Evolutionary conservation across 106 monocot species (phyloP).

Genomic region (Chionographis japonica): DNA sequence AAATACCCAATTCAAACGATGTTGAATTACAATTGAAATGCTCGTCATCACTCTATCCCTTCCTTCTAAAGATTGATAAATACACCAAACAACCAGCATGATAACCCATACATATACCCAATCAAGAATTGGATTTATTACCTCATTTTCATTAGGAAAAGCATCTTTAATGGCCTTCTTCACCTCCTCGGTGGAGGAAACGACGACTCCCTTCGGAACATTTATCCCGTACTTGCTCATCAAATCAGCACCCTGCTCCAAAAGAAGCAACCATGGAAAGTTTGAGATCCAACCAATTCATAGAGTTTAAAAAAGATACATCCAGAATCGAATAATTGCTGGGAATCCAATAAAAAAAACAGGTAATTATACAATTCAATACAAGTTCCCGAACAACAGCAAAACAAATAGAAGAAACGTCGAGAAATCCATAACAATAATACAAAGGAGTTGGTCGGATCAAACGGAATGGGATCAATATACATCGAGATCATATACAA

Average conservation of each 20-base stretch:
- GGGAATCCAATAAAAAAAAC: no score
- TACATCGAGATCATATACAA: background rate
- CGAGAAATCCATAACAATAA: background rate
- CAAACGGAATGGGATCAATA: no score
- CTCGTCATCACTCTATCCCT: no score
- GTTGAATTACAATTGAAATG: no score
- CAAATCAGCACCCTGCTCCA: conserved; percentile 74
- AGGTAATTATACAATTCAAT: background rate
- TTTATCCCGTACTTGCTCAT: conserved; percentile 90
- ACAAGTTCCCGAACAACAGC: background rate
- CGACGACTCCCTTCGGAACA: conserved; percentile 82
- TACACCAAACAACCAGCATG: no score
- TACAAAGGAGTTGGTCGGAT: background rate
- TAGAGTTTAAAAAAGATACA: no score
- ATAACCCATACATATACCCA: background rate
- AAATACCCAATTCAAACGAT: no score
- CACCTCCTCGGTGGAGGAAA: conserved; percentile 50
- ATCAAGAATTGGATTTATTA: conserved; percentile 9
- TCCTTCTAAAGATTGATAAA: no score
- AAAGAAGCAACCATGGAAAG: no score
- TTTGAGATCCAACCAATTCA: no score
- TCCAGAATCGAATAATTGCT: no score
- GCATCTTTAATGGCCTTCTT: conserved; percentile 50
- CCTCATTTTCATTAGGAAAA: conserved; percentile 79
- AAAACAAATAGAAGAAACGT: background rate